Percentiles rank a stretch among this genome's conserved stretches.
Evolutionary conservation across 192 early-diverging fungal species (phyloP).

Genomic region (Coemansia sp.): DNA sequence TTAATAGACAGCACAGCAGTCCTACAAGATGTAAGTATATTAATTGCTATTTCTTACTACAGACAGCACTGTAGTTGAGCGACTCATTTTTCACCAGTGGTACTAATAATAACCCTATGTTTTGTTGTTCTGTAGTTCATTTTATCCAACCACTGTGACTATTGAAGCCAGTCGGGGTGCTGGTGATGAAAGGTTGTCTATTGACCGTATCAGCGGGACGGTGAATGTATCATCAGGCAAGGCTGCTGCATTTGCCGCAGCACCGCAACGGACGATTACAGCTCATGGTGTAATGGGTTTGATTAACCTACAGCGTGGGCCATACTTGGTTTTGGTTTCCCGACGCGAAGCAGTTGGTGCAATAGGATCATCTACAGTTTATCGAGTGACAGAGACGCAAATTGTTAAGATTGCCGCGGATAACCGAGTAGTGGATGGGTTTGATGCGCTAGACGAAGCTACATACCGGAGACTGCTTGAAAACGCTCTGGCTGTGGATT

Average conservation of each 20-base stretch:
- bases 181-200: slow-evolving; percentile 33
- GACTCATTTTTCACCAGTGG: neutral
- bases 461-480: slow-evolving; percentile 63
- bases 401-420: slow-evolving; percentile 38
- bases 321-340: slow-evolving; percentile 53
- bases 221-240: slow-evolving; percentile 14
- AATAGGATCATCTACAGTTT: slow-evolving; percentile 42
- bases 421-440: slow-evolving; percentile 20
- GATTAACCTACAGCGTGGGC: slow-evolving; percentile 41
- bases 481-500: slow-evolving; percentile 52
- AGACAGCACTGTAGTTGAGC: neutral
- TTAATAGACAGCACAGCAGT: slow-evolving; percentile 48
- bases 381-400: slow-evolving; percentile 41
- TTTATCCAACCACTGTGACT: slow-evolving; percentile 39
- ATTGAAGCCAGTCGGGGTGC: slow-evolving; percentile 42
- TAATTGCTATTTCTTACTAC: neutral
- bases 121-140: slow-evolving; percentile 26
- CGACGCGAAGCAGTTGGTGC: slow-evolving; percentile 39
- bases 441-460: slow-evolving; percentile 59
- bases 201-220: slow-evolving; percentile 35
- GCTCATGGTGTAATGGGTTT: slow-evolving; percentile 52
- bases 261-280: slow-evolving; percentile 39
- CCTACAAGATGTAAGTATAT: slow-evolving; percentile 38
- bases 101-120: neutral
- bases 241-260: slow-evolving; percentile 28